Conservation (phyloP, 2,329 filamentous ascomycete genomes). For the Xylariales sp. region DNA sequence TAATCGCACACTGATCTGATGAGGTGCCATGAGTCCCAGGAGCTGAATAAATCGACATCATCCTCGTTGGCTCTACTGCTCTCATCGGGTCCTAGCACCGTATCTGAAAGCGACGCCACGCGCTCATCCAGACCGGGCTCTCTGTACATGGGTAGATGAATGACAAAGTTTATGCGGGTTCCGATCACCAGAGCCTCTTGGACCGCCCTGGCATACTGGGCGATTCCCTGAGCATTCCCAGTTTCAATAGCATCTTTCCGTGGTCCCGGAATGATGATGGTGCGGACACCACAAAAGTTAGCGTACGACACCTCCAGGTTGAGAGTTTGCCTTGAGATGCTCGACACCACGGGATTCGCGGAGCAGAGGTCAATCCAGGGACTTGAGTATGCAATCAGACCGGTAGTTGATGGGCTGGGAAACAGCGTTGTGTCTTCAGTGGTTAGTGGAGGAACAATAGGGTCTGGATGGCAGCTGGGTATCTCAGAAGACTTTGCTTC, state of each 20-base stretch:
- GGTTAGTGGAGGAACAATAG: conserved; percentile 64
- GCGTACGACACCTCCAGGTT: conserved; percentile 92
- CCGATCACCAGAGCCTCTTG: conserved; percentile 74
- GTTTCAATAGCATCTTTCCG: conserved; percentile 54
- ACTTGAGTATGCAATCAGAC: conserved; percentile 75
- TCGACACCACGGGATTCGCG: conserved; percentile 74
- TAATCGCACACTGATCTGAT: conserved; percentile 86
- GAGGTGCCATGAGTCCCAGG: conserved; percentile 93
- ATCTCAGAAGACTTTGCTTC: conserved; percentile 38
- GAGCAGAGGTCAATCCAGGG: conserved; percentile 91
- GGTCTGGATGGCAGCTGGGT: conserved; percentile 47
- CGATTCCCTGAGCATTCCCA: conserved; percentile 45
- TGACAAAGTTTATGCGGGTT: conserved; percentile 71
- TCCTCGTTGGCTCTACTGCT: no score
- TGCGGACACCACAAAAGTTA: conserved; percentile 86
- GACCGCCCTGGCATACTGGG: conserved; percentile 80
- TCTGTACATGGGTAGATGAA: conserved; percentile 81
- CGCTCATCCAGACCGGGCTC: conserved; percentile 56
- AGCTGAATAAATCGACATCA: conserved; percentile 66
- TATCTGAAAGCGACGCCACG: conserved; percentile 8
- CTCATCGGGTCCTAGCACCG: conserved; percentile 15
- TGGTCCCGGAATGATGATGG: conserved; percentile 78
- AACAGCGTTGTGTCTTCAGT: conserved; percentile 74
- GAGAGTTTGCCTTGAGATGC: conserved; percentile 83
- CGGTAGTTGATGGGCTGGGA: conserved; percentile 63